phyloP scores from a whole-genome alignment of 2,329 filamentous ascomycete genomes.

The Fusarium tanahbumbuense region DNA sequence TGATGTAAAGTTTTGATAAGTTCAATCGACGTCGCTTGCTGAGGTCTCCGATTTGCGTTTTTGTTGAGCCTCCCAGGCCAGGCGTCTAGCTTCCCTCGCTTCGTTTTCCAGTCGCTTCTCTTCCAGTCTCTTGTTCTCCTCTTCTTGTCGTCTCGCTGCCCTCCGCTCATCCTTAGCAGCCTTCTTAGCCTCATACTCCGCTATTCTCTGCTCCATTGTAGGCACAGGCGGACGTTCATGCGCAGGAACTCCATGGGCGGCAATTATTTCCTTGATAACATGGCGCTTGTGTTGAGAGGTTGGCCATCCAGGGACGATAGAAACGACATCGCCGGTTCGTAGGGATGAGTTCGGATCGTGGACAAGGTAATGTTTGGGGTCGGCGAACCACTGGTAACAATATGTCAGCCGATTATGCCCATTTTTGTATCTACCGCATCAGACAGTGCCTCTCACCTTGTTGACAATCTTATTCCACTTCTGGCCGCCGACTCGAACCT shows the following conservation, averaged over 20 bases:
- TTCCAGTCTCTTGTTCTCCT: slow-evolving; percentile 42
- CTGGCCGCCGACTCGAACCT: slow-evolving; percentile 77
- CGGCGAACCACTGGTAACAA: slow-evolving; percentile 66
- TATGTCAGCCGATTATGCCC: background rate
- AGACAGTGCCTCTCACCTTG: slow-evolving; percentile 65
- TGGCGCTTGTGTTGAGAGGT: slow-evolving; percentile 76
- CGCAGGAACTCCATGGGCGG: slow-evolving; percentile 72
- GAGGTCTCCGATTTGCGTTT: slow-evolving; percentile 32
- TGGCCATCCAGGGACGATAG: slow-evolving; percentile 74
- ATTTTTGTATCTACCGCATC: background rate
- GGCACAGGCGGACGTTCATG: slow-evolving; percentile 74
- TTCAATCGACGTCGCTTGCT: slow-evolving; percentile 29
- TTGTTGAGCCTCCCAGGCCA: slow-evolving; percentile 41
- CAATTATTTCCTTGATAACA: slow-evolving; percentile 79
- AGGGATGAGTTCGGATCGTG: slow-evolving; percentile 83
- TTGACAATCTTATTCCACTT: slow-evolving; percentile 78
- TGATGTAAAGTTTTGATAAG: slow-evolving; percentile 2
- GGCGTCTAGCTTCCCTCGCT: slow-evolving; percentile 42
- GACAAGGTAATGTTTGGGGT: slow-evolving; percentile 74
- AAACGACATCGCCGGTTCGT: slow-evolving; percentile 78
- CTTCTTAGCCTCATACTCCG: slow-evolving; percentile 64
- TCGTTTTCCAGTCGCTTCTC: slow-evolving; percentile 44
- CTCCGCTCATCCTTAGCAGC: slow-evolving; percentile 67
- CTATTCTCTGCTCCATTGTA: slow-evolving; percentile 70
- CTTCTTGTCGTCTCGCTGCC: slow-evolving; percentile 48